Evolutionary conservation across 2,329 filamentous ascomycete species (phyloP), one percentile per base, ranked within the genome.

Genomic region (Hawksworthiomyces lignivorus): DNA sequence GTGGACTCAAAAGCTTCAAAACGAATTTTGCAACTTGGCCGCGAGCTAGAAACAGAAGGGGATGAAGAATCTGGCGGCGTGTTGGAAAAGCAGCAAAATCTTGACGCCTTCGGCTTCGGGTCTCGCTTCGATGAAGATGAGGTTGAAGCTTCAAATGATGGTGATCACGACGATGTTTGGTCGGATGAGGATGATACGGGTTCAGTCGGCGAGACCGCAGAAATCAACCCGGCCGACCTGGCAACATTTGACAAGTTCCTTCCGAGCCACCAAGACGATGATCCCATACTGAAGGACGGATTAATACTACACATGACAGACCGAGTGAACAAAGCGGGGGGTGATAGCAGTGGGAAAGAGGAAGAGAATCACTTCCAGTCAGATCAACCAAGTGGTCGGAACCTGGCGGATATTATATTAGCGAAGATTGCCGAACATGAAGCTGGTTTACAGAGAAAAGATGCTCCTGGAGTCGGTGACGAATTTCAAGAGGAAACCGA

Each of bases 351-450:
- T 8, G 70, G 70, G 12, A 67, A 73, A 44, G 71, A 33, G 14
- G 19, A 8, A 1, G 24, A 22, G 21, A 17, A 20, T 15, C n/a
- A n/a, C n/a, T n/a, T n/a, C n/a, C n/a, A n/a, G n/a, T n/a, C n/a
- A n/a, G 15, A 14, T 12, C 24, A 26, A 26, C 24, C 30, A 10
- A 36, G 43, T 5, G 37, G 47, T 12, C 87, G 84, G 48, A 95
- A 97, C 60, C 70, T 98, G 44, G 88, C 92, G 14, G 89, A 95
- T 56, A 68, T 98, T 49, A 98, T 98, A 50, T 67, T 98, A 45
- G 82, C 90, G 57, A 95, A 94, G 65, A 98, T 98, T 57, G 87
- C 88, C 5, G 83, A 85, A 45, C 86, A 94, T 55, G 92, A 98
- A 67, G 84, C 86, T 4, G 42, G 38, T 27, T 39, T 35, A 18